These are phyloP conservation scores for Lactarius evosmus DNA, from an alignment of 768 basidiomycete genomes.

Conservation along the genomic window DNA sequence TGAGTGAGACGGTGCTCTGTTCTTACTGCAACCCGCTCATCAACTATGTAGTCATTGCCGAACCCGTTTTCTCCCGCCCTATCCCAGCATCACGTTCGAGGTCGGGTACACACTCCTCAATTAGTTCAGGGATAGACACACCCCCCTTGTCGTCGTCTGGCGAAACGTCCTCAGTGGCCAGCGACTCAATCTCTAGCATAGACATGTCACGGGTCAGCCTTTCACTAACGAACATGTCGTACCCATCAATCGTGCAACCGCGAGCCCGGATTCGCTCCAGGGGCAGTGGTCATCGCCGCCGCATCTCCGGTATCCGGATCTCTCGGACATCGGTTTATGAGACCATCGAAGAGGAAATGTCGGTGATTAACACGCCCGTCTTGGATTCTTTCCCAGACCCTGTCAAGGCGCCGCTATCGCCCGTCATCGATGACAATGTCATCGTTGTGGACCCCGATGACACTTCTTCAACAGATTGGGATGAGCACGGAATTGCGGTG, in stretches of 20 bases:
- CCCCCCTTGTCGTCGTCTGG: slow-evolving; percentile 61
- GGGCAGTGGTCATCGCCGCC: slow-evolving; percentile 68
- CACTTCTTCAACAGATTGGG: slow-evolving; percentile 52
- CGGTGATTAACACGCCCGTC: slow-evolving; percentile 35
- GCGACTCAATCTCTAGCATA: slow-evolving; percentile 67
- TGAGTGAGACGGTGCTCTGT: slow-evolving; percentile 41
- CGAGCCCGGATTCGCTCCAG: slow-evolving; percentile 51
- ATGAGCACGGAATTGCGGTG: slow-evolving; percentile 62
- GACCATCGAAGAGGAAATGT: slow-evolving; percentile 71
- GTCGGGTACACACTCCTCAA: slow-evolving; percentile 62
- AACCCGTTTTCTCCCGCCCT: slow-evolving; percentile 63
- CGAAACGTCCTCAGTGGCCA: slow-evolving; percentile 65
- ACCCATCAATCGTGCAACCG: slow-evolving; percentile 43
- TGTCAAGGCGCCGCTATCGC: slow-evolving; percentile 12
- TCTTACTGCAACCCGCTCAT: neutral
- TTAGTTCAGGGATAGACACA: slow-evolving; percentile 64
- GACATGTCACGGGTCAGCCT: slow-evolving; percentile 61
- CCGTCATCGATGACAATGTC: slow-evolving; percentile 30
- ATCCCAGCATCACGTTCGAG: slow-evolving; percentile 49
- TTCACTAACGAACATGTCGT: slow-evolving; percentile 52
- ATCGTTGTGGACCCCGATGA: slow-evolving; percentile 57
- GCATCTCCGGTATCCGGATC: slow-evolving; percentile 59
- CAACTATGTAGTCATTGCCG: slow-evolving; percentile 37
- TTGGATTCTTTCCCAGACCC: slow-evolving; percentile 11
- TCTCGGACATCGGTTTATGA: slow-evolving; percentile 73